Percentiles rank a stretch among this genome's conserved stretches.
Conservation (phyloP, 2,329 filamentous ascomycete genomes). For the Ceratocystis alfenasii region DNA sequence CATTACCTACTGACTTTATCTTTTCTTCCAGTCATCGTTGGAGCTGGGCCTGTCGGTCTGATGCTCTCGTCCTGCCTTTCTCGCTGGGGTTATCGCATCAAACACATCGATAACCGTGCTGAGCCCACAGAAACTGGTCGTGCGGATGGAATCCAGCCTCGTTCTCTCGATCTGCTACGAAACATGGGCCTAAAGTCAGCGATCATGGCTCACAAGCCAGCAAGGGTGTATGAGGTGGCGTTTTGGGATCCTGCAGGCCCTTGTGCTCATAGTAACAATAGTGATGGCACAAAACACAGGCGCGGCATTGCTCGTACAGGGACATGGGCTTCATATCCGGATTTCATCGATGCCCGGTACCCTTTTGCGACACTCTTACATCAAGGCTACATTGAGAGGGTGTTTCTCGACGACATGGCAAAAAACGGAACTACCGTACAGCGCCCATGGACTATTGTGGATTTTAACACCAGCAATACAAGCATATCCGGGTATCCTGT, state of each 20-base stretch:
- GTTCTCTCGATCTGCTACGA: conserved; percentile 71
- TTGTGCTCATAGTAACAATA: conserved; percentile 36
- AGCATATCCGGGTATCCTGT: conserved; percentile 57
- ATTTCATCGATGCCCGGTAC: conserved; percentile 63
- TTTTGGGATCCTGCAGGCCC: conserved; percentile 52
- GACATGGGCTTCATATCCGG: conserved; percentile 78
- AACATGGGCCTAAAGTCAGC: conserved; percentile 83
- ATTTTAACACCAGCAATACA: conserved; percentile 45
- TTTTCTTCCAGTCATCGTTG: conserved; percentile 56
- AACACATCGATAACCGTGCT: conserved; percentile 82
- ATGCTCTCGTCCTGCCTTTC: conserved; percentile 79
- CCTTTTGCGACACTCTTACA: conserved; percentile 60
- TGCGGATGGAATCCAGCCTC: conserved; percentile 83
- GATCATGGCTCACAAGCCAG: conserved; percentile 78
- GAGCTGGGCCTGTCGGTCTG: conserved; percentile 78
- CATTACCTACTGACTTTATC: conserved; percentile 26
- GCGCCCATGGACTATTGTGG: conserved; percentile 52
- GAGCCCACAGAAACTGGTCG: conserved; percentile 76
- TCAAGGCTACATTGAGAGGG: conserved; percentile 58
- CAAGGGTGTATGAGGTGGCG: conserved; percentile 68
- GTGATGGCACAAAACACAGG: background rate
- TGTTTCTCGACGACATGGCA: conserved; percentile 54
- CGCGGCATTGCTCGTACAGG: conserved; percentile 49
- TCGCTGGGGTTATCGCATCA: conserved; percentile 88
- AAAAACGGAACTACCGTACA: conserved; percentile 50